phyloP scores from a whole-genome alignment of 108 stramenopile species.

The Pseudonitzschia multiseries region DNA sequence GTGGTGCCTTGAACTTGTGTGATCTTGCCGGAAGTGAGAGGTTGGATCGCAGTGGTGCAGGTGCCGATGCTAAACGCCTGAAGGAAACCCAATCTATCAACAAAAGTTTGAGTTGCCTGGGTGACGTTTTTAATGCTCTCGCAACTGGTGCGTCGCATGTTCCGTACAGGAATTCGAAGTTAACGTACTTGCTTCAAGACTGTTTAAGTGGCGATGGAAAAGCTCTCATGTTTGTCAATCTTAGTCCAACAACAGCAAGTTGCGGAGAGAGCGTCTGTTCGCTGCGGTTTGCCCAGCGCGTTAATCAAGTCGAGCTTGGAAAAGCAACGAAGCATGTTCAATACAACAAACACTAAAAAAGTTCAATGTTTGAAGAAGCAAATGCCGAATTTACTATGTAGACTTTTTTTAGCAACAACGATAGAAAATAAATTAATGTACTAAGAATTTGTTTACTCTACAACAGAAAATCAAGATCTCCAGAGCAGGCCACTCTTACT shows the following conservation, averaged over 20 bases:
- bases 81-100: conserved; percentile 98
- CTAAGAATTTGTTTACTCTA: not conserved
- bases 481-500: too few relatives aligned
- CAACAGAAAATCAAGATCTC: not conserved
- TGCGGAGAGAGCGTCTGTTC: conserved; percentile 89
- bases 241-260: conserved; percentile 84
- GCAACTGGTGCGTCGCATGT: conserved; percentile 87
- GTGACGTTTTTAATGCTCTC: conserved; percentile 96
- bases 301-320: conserved; percentile 79
- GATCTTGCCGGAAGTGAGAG: conserved; percentile 99
- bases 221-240: conserved; percentile 95
- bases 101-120: conserved; percentile 96
- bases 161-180: conserved; percentile 94
- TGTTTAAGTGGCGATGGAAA: conserved; percentile 95
- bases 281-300: conserved; percentile 89
- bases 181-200: conserved; percentile 93
- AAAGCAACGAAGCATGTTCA: conserved; percentile 82
- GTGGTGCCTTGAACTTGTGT: conserved; percentile 95
- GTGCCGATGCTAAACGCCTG: conserved; percentile 75
- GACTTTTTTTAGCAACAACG: not conserved
- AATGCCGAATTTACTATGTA: not conserved
- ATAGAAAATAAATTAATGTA: not conserved
- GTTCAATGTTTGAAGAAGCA: not conserved
- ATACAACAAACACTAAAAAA: conserved; percentile 41
- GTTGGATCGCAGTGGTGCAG: conserved; percentile 91